A percentile compares a stretch with the other conserved stretches of the same genome.
Evolutionary conservation across 306 rosid species (phyloP).

Genomic region (Vicia faba): DNA sequence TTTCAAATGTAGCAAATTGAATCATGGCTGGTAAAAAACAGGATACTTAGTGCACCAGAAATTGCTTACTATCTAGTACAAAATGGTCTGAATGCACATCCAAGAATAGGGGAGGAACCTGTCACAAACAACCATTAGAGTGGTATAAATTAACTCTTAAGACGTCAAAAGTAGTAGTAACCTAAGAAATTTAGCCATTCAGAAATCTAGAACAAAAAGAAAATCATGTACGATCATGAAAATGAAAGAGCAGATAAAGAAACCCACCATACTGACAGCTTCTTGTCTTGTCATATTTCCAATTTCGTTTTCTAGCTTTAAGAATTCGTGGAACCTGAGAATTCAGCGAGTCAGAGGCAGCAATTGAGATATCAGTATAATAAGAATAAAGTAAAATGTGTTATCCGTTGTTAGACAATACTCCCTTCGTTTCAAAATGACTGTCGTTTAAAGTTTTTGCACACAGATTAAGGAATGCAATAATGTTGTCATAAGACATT

Average conservation of each 20-base stretch:
- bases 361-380: conserved; percentile 18
- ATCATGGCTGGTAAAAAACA: conserved; percentile 22
- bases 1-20: conserved; percentile 24
- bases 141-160: conserved; percentile 25
- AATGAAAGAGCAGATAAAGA: conserved; percentile 40
- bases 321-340: conserved; percentile 91
- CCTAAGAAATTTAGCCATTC: conserved; percentile 21
- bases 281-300: conserved; percentile 99
- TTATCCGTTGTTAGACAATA: background rate
- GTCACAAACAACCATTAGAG: conserved; percentile 33
- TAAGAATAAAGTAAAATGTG: background rate
- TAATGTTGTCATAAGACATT: too few species aligned
- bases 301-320: conserved; percentile 96
- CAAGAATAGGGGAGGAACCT: conserved; percentile 98
- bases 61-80: conserved; percentile 91
- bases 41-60: conserved; percentile 39
- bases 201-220: conserved; percentile 23
- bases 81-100: conserved; percentile 81
- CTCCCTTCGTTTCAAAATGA: too few species aligned
- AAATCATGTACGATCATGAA: conserved; percentile 8
- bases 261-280: conserved; percentile 99
- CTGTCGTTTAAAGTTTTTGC: too few species aligned
- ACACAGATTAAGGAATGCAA: too few species aligned
- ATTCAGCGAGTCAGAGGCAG: conserved; percentile 31
- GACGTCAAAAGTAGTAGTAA: conserved; percentile 31